Conservation (phyloP, 1,284 basidiomycete genomes). For the Cerrena zonata region DNA sequence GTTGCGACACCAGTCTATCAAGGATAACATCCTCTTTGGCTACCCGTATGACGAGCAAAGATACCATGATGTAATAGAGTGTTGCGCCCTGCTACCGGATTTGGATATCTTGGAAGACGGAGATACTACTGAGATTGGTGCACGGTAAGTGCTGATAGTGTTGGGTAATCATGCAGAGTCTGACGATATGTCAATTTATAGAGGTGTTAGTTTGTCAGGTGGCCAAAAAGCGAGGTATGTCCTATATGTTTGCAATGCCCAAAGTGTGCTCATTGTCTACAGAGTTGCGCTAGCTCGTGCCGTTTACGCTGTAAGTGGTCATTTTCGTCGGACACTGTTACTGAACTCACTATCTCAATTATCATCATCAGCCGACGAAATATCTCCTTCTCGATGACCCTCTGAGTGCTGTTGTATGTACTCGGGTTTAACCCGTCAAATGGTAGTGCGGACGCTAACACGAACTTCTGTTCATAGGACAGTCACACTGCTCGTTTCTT, state of each 20-base stretch:
- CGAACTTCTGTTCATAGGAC: constrained; percentile 44
- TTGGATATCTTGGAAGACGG: constrained; percentile 42
- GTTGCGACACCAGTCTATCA: constrained; percentile 66
- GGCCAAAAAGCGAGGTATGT: constrained; percentile 55
- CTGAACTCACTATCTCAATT: background rate
- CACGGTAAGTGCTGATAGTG: constrained; percentile 25
- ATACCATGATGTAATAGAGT: constrained; percentile 61
- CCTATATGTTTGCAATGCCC: background rate
- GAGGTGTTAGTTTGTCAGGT: constrained; percentile 57
- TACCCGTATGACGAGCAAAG: constrained; percentile 58
- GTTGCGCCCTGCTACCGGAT: constrained; percentile 71
- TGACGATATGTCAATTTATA: constrained; percentile 9
- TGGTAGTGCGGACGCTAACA: too few species aligned
- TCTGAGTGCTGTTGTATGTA: constrained; percentile 59
- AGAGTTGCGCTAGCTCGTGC: constrained; percentile 67
- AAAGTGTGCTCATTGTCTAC: constrained; percentile 17
- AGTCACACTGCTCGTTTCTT: constrained; percentile 70
- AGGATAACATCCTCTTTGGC: constrained; percentile 71
- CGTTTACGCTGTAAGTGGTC: constrained; percentile 45
- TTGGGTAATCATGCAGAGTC: too few species aligned
- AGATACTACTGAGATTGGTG: constrained; percentile 32
- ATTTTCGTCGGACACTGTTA: background rate
- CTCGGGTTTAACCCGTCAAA: too few species aligned
- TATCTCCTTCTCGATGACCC: constrained; percentile 70
- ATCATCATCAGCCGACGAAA: constrained; percentile 37